phyloP scores from a whole-genome alignment of 2,329 filamentous ascomycete genomes.

The Fusarium sp. region DNA sequence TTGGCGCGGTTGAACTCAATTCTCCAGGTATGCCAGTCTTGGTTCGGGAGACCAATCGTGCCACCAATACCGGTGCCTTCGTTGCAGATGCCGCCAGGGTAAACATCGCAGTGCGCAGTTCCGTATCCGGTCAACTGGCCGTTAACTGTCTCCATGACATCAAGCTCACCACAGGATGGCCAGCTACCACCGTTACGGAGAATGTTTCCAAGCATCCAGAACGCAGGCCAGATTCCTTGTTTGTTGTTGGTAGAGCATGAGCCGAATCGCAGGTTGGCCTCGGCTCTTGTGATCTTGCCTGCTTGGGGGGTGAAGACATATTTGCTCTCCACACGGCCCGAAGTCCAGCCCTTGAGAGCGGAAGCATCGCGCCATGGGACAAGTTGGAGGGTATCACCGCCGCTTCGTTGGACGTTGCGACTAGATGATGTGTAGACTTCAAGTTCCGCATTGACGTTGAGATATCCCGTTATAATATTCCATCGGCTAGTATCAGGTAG shows the following conservation, averaged over 20 bases:
- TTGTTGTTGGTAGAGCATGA: conserved; percentile 47
- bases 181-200: conserved; percentile 37
- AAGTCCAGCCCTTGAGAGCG: conserved; percentile 56
- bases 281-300: conserved; percentile 54
- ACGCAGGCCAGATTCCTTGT: conserved; percentile 53
- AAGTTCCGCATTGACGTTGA: conserved; percentile 59
- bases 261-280: conserved; percentile 62
- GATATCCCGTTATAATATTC: conserved; percentile 55
- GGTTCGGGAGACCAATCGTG: background rate
- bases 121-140: conserved; percentile 30
- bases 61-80: conserved; percentile 58
- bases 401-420: conserved; percentile 60
- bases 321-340: conserved; percentile 59
- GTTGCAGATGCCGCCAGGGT: conserved; percentile 57
- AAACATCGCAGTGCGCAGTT: conserved; percentile 35
- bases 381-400: conserved; percentile 61
- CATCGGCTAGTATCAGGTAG: conserved; percentile 53
- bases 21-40: conserved; percentile 60
- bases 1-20: conserved; percentile 58
- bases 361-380: conserved; percentile 54
- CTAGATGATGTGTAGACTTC: conserved; percentile 58
- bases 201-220: conserved; percentile 41
- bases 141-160: conserved; percentile 36
- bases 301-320: conserved; percentile 57
- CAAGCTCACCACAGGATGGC: conserved; percentile 38